Conservation (phyloP, 257 asterid species). For the Pogostemon cablin region DNA sequence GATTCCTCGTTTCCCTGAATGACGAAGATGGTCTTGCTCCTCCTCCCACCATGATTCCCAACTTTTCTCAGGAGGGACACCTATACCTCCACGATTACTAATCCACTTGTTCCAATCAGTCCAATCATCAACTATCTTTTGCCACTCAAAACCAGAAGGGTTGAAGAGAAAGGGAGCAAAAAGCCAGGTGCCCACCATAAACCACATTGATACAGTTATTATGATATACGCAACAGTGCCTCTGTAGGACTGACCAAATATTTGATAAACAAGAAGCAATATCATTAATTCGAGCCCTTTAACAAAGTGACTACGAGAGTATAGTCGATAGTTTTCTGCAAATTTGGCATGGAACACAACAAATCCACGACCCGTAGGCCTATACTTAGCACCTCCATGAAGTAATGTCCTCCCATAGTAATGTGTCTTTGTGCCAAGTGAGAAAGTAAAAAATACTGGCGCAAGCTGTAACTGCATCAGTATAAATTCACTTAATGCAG, state of each 20-base stretch:
- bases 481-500: constrained; percentile 46
- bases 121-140: constrained; percentile 51
- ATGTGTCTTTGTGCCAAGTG: constrained; percentile 46
- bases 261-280: constrained; percentile 45
- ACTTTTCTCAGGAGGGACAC: constrained; percentile 50
- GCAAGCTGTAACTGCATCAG: constrained; percentile 52
- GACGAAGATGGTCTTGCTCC: constrained; percentile 49
- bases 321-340: constrained; percentile 46
- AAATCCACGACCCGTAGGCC: constrained; percentile 50
- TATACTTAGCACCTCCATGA: constrained; percentile 48
- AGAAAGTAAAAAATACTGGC: constrained; percentile 47
- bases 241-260: constrained; percentile 43
- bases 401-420: constrained; percentile 47
- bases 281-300: constrained; percentile 48
- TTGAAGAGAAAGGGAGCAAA: constrained; percentile 51
- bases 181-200: constrained; percentile 52
- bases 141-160: constrained; percentile 54
- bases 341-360: constrained; percentile 50
- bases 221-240: constrained; percentile 42
- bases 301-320: constrained; percentile 49
- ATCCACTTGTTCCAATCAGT: constrained; percentile 54
- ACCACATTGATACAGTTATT: constrained; percentile 46
- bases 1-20: constrained; percentile 45
- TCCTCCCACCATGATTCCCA: constrained; percentile 61
- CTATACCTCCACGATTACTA: constrained; percentile 46